These are phyloP conservation scores for Tetratostichococcus sp. DNA, from an alignment of 139 green algal species.

Conservation along the genomic window DNA sequence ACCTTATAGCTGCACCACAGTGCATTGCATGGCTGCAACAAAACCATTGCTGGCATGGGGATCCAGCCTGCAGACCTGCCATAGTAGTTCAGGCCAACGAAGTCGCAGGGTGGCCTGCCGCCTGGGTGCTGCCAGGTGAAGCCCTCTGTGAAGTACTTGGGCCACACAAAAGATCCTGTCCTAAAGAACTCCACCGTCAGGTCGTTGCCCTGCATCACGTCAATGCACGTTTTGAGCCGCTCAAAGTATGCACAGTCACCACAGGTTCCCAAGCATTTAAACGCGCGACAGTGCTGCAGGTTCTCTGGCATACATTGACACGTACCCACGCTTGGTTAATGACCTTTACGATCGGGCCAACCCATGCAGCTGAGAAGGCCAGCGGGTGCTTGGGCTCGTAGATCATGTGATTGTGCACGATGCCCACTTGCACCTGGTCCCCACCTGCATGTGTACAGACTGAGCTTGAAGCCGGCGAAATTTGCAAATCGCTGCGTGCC, in stretches of 20 bases:
- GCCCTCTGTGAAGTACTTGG: background rate
- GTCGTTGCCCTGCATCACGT: constrained; percentile 29
- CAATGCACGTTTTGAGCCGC: no score
- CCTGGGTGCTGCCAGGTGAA: constrained; percentile 11
- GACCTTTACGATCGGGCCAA: constrained; percentile 8
- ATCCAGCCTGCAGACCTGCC: constrained; percentile 7
- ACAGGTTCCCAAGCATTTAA: no score
- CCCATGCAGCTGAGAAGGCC: constrained; percentile 20
- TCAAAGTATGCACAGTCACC: no score
- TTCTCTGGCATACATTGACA: no score
- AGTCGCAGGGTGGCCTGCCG: constrained; percentile 35
- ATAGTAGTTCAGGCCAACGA: constrained; percentile 60
- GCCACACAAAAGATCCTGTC: constrained; percentile 42
- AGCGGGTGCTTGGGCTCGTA: constrained; percentile 35
- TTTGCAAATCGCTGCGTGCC: no score
- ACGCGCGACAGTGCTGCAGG: constrained; percentile 4
- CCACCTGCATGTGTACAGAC: no score
- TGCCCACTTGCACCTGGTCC: constrained; percentile 23
- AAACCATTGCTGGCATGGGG: background rate
- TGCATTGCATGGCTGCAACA: no score
- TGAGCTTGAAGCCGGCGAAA: no score
- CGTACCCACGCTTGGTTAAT: background rate
- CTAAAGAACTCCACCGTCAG: constrained; percentile 40
- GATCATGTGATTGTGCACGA: constrained; percentile 57
- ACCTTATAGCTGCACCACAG: background rate